Percentiles rank a stretch among this genome's conserved stretches.
Conservation (phyloP, 306 rosid species). For the Amphicarpaea edgeworthii region DNA sequence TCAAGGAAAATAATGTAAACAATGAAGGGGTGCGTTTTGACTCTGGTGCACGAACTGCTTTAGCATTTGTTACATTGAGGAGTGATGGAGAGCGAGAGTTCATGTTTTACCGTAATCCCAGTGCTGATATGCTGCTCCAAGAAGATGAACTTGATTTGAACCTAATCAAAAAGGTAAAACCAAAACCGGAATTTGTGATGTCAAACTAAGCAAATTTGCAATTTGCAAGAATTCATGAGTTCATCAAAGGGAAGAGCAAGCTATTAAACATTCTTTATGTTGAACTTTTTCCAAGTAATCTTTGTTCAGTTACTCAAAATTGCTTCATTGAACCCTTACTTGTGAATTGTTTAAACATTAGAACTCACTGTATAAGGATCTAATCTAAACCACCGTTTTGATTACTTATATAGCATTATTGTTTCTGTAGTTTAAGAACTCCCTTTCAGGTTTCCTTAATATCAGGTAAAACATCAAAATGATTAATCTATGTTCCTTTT, state of each 20-base stretch:
- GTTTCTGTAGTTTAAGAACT: constrained; percentile 31
- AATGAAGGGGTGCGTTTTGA: constrained; percentile 88
- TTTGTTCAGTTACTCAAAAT: constrained; percentile 12
- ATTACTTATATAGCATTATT: constrained; percentile 19
- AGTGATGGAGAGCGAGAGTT: constrained; percentile 94
- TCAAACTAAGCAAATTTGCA: constrained; percentile 20
- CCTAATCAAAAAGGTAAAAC: constrained; percentile 77
- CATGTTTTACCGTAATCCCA: constrained; percentile 99
- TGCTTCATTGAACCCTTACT: constrained; percentile 2
- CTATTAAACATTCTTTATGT: constrained; percentile 26
- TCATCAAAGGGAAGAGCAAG: constrained; percentile 23
- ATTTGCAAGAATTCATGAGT: constrained; percentile 8
- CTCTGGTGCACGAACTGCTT: constrained; percentile 94
- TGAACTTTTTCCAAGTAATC: constrained; percentile 27
- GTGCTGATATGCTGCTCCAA: constrained; percentile 95
- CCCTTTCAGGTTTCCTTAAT: constrained; percentile 33
- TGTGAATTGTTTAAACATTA: constrained; percentile 27
- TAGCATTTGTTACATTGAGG: constrained; percentile 93
- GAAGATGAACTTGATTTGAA: constrained; percentile 82
- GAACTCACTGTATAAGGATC: constrained; percentile 9
- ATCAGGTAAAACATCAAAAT: constrained; percentile 17
- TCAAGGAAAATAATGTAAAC: constrained; percentile 89
- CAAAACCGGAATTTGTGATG: constrained; percentile 22
- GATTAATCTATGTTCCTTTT: constrained; percentile 29
- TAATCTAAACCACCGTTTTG: neutral